These are phyloP conservation scores for Pseudonectria foliicola DNA, from an alignment of 2,329 filamentous ascomycete species.

Conservation along the genomic window DNA sequence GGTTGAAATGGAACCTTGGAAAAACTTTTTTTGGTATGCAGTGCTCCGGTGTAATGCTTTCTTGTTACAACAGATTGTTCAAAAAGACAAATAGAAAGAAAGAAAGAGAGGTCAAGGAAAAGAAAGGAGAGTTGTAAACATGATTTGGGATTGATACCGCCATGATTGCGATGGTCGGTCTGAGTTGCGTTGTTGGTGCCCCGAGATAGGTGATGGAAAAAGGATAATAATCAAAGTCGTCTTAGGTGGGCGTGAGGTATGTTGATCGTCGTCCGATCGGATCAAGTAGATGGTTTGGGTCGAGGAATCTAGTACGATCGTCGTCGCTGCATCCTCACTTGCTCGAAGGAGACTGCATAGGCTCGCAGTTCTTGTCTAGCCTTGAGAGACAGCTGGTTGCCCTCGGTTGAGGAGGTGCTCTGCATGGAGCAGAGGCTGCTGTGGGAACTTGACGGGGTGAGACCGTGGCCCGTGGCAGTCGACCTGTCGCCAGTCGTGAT, in stretches of 20 bases:
- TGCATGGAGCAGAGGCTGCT: constrained; percentile 76
- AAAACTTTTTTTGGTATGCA: constrained; percentile 40
- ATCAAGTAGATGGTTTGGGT: constrained; percentile 1
- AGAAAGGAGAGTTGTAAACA: background rate
- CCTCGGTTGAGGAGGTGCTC: constrained; percentile 50
- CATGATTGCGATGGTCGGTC: too few species aligned
- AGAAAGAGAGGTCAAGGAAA: constrained; percentile 3
- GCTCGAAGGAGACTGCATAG: constrained; percentile 86
- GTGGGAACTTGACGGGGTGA: constrained; percentile 71
- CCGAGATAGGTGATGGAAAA: constrained; percentile 3
- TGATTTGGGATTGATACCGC: constrained; percentile 3
- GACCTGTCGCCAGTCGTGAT: constrained; percentile 27
- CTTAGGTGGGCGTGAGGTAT: constrained; percentile 16
- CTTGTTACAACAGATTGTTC: constrained; percentile 34
- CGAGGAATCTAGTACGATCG: constrained; percentile 43
- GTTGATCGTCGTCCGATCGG: constrained; percentile 2
- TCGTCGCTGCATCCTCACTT: constrained; percentile 56
- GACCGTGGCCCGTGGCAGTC: constrained; percentile 28
- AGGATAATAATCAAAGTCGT: constrained; percentile 1
- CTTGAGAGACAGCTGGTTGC: constrained; percentile 61
- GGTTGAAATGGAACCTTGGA: constrained; percentile 15
- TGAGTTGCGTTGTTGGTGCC: too few species aligned
- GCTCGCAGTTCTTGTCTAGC: constrained; percentile 72
- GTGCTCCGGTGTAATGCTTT: constrained; percentile 42
- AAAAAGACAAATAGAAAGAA: constrained; percentile 14